A percentile compares a stretch with the other conserved stretches of the same genome.
Evolutionary conservation across 768 basidiomycete species (phyloP).

Genomic region (Leccinum disarticulatum): DNA sequence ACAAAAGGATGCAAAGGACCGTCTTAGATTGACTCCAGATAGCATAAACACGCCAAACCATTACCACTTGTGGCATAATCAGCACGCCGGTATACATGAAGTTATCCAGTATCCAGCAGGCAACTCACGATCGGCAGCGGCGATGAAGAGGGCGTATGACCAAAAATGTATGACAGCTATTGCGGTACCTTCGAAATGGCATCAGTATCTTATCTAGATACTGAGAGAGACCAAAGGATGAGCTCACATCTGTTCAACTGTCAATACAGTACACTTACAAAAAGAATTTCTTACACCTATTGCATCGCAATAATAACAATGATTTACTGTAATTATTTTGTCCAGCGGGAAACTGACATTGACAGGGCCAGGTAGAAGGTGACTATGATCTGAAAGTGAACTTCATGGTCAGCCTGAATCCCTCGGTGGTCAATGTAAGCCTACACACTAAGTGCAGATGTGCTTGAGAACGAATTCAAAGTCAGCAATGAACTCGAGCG

Average conservation of each 20-base stretch:
- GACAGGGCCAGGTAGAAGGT: constrained; percentile 9
- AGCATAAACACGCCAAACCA: constrained; percentile 18
- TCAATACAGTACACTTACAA: neutral
- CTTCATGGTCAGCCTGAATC: neutral
- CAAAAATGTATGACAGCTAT: constrained; percentile 5
- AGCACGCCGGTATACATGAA: neutral
- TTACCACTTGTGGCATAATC: constrained; percentile 9
- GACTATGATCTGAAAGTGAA: constrained; percentile 1
- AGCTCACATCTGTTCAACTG: constrained; percentile 12
- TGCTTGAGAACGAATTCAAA: neutral
- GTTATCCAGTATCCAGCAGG: neutral
- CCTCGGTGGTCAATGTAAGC: neutral
- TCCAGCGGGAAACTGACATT: constrained; percentile 1
- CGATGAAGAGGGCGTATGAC: constrained; percentile 14
- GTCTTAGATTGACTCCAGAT: constrained; percentile 13
- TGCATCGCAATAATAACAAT: neutral
- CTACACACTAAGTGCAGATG: constrained; percentile 3
- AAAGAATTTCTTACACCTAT: constrained; percentile 7
- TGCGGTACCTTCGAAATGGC: constrained; percentile 1
- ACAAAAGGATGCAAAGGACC: constrained; percentile 8
- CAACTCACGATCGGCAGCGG: constrained; percentile 18
- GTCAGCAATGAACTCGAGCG: neutral
- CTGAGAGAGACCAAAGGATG: neutral
- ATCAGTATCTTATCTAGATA: neutral
- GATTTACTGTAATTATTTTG: neutral